phyloP scores from a whole-genome alignment of 306 rosid species.

The Alnus rubra region DNA sequence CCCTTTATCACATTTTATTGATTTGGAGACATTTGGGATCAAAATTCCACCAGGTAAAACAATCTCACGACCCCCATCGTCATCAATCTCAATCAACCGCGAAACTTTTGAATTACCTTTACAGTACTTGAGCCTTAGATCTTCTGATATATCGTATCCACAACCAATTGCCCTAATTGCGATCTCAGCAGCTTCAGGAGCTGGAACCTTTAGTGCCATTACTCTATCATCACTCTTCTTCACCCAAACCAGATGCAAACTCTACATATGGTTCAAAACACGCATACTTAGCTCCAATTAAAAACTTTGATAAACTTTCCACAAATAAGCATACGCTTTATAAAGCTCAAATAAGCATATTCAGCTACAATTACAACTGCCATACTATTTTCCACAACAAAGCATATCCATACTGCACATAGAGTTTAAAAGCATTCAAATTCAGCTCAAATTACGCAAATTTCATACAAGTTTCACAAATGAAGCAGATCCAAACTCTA shows the following conservation, averaged over 20 bases:
- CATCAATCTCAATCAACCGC: slow-evolving; percentile 78
- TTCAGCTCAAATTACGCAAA: slow-evolving; percentile 13
- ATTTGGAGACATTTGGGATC: slow-evolving; percentile 72
- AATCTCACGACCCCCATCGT: slow-evolving; percentile 56
- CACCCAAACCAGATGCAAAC: slow-evolving; percentile 39
- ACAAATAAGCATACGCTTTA: slow-evolving; percentile 13
- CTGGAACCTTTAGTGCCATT: slow-evolving; percentile 78
- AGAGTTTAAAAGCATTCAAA: slow-evolving; percentile 6
- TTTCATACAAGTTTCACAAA: not conserved
- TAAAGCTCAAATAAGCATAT: slow-evolving; percentile 7
- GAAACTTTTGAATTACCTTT: slow-evolving; percentile 58
- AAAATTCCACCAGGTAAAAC: slow-evolving; percentile 82
- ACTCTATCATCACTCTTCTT: slow-evolving; percentile 52
- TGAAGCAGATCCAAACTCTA: slow-evolving; percentile 8
- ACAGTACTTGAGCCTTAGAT: slow-evolving; percentile 87
- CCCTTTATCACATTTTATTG: slow-evolving; percentile 92
- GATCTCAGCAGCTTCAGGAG: slow-evolving; percentile 72
- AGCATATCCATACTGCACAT: not conserved
- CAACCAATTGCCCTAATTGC: slow-evolving; percentile 87
- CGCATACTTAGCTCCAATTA: slow-evolving; percentile 16
- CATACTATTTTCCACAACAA: not conserved
- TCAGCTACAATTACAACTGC: not conserved
- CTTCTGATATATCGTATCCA: slow-evolving; percentile 78
- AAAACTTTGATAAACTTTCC: slow-evolving; percentile 8
- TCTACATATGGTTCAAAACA: slow-evolving; percentile 19